phyloP scores from a whole-genome alignment of 2,329 filamentous ascomycete genomes.

The Aspergillus thermomutatus region DNA sequence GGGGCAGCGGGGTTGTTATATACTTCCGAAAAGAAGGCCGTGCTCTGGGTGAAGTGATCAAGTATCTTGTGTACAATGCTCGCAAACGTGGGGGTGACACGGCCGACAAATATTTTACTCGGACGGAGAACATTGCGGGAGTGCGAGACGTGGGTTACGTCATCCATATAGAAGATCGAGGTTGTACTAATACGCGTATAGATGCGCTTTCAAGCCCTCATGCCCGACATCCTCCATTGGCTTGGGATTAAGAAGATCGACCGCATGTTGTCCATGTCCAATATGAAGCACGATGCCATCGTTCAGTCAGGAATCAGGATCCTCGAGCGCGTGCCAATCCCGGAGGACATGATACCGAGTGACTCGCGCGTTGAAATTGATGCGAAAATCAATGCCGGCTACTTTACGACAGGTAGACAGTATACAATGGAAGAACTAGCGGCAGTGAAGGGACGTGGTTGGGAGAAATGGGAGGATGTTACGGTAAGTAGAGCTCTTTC shows the following conservation, averaged over 20 bases:
- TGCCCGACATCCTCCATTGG: slow-evolving; percentile 98
- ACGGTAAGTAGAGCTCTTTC: slow-evolving; percentile 23
- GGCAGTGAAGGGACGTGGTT: slow-evolving; percentile 82
- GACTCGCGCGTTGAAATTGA: slow-evolving; percentile 98
- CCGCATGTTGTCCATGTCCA: slow-evolving; percentile 97
- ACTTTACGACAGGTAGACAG: slow-evolving; percentile 82
- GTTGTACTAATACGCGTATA: slow-evolving; percentile 36
- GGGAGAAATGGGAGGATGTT: slow-evolving; percentile 66
- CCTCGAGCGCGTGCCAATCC: slow-evolving; percentile 83
- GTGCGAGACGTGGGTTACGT: slow-evolving; percentile 64
- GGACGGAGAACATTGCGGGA: slow-evolving; percentile 97
- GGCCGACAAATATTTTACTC: slow-evolving; percentile 70
- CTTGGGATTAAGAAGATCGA: slow-evolving; percentile 98
- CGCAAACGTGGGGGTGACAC: slow-evolving; percentile 42
- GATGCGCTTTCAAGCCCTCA: slow-evolving; percentile 97
- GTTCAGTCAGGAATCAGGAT: slow-evolving; percentile 63
- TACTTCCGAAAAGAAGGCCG: slow-evolving; percentile 98
- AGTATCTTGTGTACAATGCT: slow-evolving; percentile 67
- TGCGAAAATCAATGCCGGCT: slow-evolving; percentile 91
- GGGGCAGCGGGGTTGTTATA: slow-evolving; percentile 91
- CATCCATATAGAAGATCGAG: background rate
- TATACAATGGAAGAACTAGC: slow-evolving; percentile 84
- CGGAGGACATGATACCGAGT: slow-evolving; percentile 87
- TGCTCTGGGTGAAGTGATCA: slow-evolving; percentile 91
- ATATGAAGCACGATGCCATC: slow-evolving; percentile 58